Conservation (phyloP, 352 stramenopile genomes). For the Phytophthora citrophthora region DNA sequence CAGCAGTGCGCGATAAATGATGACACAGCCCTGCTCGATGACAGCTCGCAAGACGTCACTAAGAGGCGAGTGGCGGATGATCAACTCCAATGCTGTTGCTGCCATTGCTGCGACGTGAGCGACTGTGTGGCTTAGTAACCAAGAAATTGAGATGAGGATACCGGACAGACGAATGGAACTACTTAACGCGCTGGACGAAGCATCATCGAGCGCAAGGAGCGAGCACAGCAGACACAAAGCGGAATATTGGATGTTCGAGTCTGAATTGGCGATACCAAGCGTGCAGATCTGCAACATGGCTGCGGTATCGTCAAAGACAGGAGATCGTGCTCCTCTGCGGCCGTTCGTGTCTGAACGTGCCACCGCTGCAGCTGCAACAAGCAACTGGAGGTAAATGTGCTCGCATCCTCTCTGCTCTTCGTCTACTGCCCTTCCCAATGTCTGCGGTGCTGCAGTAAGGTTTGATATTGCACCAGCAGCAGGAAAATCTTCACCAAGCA, state of each 20-base stretch:
- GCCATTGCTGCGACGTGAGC: constrained; percentile 25
- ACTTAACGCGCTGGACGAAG: constrained; percentile 14
- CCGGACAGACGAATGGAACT: constrained; percentile 45
- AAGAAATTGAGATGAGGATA: constrained; percentile 47
- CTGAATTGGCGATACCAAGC: constrained; percentile 12
- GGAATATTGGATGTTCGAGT: constrained; percentile 20
- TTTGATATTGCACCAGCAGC: background rate
- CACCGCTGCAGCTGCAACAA: constrained; percentile 17
- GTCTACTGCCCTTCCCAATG: background rate
- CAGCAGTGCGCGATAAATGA: constrained; percentile 36
- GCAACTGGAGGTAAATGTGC: constrained; percentile 21
- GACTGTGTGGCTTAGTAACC: constrained; percentile 39
- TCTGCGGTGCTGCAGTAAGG: background rate
- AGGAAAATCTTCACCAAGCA: constrained; percentile 5
- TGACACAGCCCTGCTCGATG: constrained; percentile 57
- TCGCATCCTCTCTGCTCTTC: constrained; percentile 8
- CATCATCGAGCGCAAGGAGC: constrained; percentile 24
- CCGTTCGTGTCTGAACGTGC: constrained; percentile 14
- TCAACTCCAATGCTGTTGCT: constrained; percentile 16
- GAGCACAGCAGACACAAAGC: constrained; percentile 27
- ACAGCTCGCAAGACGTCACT: constrained; percentile 44
- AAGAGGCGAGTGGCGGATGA: constrained; percentile 31
- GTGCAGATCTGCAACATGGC: constrained; percentile 35
- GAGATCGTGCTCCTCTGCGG: constrained; percentile 16
- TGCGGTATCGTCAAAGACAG: constrained; percentile 25